phyloP scores from a whole-genome alignment of 306 rosid genomes.

The Gleditsia sinensis region DNA sequence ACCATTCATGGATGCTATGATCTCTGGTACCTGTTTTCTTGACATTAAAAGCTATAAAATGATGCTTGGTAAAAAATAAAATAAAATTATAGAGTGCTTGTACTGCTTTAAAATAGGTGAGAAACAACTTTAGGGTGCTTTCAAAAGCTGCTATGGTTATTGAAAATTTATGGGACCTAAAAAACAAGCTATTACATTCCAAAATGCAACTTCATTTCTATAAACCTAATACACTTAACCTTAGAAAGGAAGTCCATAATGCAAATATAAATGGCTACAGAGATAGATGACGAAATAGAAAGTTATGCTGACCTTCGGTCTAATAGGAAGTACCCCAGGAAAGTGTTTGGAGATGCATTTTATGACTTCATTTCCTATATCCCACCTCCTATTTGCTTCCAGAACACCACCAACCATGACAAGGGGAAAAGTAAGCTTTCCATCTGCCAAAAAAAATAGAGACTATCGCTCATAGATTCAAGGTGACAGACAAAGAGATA shows the following conservation, averaged over 20 bases:
- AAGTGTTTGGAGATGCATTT: conserved; percentile 61
- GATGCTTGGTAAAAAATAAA: background rate
- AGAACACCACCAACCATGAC: conserved; percentile 99
- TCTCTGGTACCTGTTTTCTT: background rate
- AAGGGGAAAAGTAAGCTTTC: conserved; percentile 67
- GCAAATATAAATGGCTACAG: background rate
- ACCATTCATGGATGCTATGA: too few relatives aligned
- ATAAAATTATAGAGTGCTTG: background rate
- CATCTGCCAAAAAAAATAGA: conserved; percentile 59
- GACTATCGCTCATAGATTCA: conserved; percentile 3
- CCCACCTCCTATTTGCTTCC: conserved; percentile 90
- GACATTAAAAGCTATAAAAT: background rate
- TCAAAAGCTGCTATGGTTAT: background rate
- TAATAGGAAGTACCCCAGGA: conserved; percentile 66
- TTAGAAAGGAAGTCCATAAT: background rate
- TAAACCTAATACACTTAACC: background rate
- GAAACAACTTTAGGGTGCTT: background rate
- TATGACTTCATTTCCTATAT: conserved; percentile 82
- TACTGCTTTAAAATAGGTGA: background rate
- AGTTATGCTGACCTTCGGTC: conserved; percentile 68
- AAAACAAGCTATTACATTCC: background rate
- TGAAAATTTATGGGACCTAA: too few relatives aligned
- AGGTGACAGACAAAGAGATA: background rate
- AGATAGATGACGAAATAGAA: conserved; percentile 8
- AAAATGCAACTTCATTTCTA: background rate